Evolutionary conservation across 2,329 filamentous ascomycete genomes (phyloP), one percentile per base, ranked within the genome.

Genomic region (Ascochyta koolunga): DNA sequence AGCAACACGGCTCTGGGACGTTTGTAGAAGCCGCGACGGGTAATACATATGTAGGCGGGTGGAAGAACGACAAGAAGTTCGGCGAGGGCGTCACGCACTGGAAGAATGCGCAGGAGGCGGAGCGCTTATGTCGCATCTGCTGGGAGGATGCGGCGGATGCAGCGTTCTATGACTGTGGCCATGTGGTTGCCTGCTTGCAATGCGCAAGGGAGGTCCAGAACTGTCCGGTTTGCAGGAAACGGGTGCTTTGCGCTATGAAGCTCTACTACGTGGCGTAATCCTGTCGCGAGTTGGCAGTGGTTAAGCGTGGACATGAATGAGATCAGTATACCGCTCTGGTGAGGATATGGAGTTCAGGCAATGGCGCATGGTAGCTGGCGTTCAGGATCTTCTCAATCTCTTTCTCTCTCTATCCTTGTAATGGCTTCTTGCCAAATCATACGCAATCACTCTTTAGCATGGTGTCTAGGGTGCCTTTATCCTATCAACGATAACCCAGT

Each of bases 51-150:
- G 80, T 82, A 13, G 85, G 85, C 22, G 83, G 82, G 18, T 88
- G 84, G 77, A 79, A 82, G 60, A 78, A 83, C 50, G 83, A 84
- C 60, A 84, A 84, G 70, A 81, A 82, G 35, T 81, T 83, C 59
- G 85, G 85, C 46, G 82, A 83, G 59, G 85, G 85, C n/a, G 80
- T 84, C 32, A 86, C 83, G 50, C 80, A 82, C 59, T 87, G 83
- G 79, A 82, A 84, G 61, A 81, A 83, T 22, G 85, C 84, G 2
- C 83, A 87, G 49, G 84, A 87, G 52, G 82, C 85, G 58, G 80
- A 82, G 69, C 77, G 81, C 39, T 67, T 83, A 5, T 88, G 85
- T 66, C 79, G 83, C 51, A 86, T 88, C 52, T 88, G 85, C 75
- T 87, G 83, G 70, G 80, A 82, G n/a, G 79, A 81, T 38, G 80